phyloP scores from a whole-genome alignment of 2,329 filamentous ascomycete species.

The Ambrosiella beaveri region DNA sequence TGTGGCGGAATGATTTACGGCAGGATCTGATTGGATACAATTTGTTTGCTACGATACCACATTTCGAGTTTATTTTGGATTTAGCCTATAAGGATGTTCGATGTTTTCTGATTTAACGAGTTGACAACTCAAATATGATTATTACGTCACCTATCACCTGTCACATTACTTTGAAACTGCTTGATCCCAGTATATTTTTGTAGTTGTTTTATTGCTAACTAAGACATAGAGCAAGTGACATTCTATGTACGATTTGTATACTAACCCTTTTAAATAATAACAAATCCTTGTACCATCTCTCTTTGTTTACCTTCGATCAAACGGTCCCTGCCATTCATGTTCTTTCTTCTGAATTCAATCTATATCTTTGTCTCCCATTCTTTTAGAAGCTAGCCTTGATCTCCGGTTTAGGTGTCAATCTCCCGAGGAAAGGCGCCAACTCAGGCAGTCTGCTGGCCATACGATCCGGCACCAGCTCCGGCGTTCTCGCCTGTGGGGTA shows the following conservation, averaged over 20 bases:
- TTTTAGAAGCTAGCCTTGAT: constrained; percentile 19
- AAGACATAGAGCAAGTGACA: neutral
- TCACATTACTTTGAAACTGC: neutral
- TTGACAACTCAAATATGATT: neutral
- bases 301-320: neutral
- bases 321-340: neutral
- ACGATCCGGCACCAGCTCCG: constrained; percentile 43
- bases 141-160: neutral
- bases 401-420: constrained; percentile 33
- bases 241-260: constrained; percentile 2
- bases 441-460: constrained; percentile 42
- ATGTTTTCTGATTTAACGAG: neutral
- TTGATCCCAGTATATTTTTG: neutral
- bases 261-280: constrained; percentile 2
- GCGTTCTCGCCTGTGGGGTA: constrained; percentile 36
- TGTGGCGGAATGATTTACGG: constrained; percentile 35
- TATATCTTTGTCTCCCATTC: neutral
- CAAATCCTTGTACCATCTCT: neutral
- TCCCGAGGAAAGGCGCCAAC: constrained; percentile 24
- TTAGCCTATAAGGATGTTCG: neutral
- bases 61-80: constrained; percentile 9
- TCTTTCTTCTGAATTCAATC: neutral
- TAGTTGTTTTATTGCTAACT: neutral
- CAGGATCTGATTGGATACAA: neutral
- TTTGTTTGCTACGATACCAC: constrained; percentile 11